phyloP scores from a whole-genome alignment of 2,329 filamentous ascomycete species.

The Penicillium aurantiogriseum region DNA sequence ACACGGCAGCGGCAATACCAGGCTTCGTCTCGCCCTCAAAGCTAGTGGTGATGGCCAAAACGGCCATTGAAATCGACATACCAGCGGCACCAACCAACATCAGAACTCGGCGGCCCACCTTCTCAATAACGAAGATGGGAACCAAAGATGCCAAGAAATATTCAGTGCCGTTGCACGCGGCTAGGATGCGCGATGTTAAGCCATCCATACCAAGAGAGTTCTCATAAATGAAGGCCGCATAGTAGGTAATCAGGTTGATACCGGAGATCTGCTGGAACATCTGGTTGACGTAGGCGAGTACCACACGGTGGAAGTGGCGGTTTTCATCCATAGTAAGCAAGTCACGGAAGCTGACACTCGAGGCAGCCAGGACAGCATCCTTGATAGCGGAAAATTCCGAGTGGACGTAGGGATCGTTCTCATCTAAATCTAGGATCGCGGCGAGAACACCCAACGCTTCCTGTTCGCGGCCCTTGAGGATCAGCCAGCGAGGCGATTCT shows the following conservation, averaged over 20 bases:
- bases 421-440: constrained; percentile 47
- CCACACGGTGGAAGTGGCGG: constrained; percentile 56
- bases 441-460: constrained; percentile 47
- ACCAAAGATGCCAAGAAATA: constrained; percentile 54
- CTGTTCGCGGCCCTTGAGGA: constrained; percentile 53
- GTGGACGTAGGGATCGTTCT: constrained; percentile 44
- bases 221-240: constrained; percentile 45
- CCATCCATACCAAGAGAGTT: constrained; percentile 42
- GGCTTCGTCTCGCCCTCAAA: constrained; percentile 38
- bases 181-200: constrained; percentile 49
- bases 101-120: constrained; percentile 59
- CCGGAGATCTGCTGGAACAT: constrained; percentile 54
- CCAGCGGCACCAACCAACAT: constrained; percentile 69
- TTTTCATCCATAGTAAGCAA: constrained; percentile 59
- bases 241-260: constrained; percentile 49
- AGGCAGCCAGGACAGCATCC: constrained; percentile 49
- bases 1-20: constrained; percentile 49
- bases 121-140: constrained; percentile 52
- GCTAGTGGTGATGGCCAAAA: constrained; percentile 47
- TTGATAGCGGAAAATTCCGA: constrained; percentile 51
- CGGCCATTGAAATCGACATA: constrained; percentile 65
- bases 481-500: constrained; percentile 57
- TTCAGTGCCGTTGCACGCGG: constrained; percentile 55
- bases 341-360: constrained; percentile 53
- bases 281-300: constrained; percentile 58